Evolutionary conservation across 179 eudicot genomes (phyloP).

Genomic region (Corrigiola litoralis): DNA sequence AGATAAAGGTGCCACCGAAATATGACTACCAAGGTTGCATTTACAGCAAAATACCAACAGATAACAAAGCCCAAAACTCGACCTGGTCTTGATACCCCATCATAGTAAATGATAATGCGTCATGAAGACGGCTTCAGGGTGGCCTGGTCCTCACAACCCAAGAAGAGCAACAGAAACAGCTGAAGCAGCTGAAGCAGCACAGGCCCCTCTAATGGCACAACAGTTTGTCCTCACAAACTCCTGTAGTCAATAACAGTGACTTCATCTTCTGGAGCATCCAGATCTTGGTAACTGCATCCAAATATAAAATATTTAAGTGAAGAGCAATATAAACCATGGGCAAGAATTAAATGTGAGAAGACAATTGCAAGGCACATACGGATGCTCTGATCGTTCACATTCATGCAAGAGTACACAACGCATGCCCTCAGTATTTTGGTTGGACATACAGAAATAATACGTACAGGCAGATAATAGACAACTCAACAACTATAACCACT

Average conservation of each 20-base stretch:
- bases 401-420: no score
- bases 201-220: slow-evolving; percentile 5
- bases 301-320: no score
- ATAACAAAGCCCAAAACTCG: slow-evolving; percentile 2
- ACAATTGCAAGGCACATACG: no score
- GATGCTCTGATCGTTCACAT: no score
- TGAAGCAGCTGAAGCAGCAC: neutral
- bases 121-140: neutral
- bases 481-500: no score
- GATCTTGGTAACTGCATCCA: slow-evolving; percentile 79
- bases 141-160: slow-evolving; percentile 9
- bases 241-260: slow-evolving; percentile 96
- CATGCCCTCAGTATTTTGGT: no score
- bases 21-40: neutral
- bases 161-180: neutral
- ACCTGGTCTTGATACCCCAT: no score
- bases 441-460: no score
- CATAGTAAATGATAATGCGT: no score
- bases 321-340: no score
- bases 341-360: no score
- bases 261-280: slow-evolving; percentile 99
- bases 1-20: slow-evolving; percentile 5
- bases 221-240: slow-evolving; percentile 50
- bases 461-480: no score
- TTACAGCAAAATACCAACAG: slow-evolving; percentile 3